Evolutionary conservation across 2,329 filamentous ascomycete species (phyloP).

Genomic region (Paecilomyces formosus): DNA sequence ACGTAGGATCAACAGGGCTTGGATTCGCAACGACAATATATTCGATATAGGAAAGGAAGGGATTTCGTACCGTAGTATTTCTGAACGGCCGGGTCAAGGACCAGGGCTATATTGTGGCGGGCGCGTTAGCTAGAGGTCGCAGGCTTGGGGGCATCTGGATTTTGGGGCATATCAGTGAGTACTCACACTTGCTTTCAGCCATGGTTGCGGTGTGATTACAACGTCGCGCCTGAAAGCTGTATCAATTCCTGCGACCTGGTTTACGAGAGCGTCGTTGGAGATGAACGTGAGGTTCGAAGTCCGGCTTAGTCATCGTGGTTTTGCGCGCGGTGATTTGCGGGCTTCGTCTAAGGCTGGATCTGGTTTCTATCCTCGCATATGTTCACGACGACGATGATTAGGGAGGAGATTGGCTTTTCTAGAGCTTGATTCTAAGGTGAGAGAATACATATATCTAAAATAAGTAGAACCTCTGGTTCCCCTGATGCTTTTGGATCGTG

Average conservation of each 20-base stretch:
- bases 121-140: neutral
- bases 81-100: conserved; percentile 39
- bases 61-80: conserved; percentile 43
- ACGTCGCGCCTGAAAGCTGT: neutral
- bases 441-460: no score
- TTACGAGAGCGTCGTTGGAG: neutral
- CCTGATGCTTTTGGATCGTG: no score
- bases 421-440: no score
- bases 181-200: neutral
- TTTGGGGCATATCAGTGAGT: neutral
- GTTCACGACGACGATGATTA: no score
- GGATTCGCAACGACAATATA: conserved; percentile 4
- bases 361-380: neutral
- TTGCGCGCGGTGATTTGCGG: neutral
- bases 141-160: neutral
- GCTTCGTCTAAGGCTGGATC: neutral
- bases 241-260: neutral
- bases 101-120: conserved; percentile 27
- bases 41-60: conserved; percentile 7
- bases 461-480: no score
- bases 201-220: neutral
- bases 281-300: neutral
- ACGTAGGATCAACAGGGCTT: neutral
- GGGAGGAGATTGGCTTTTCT: no score
- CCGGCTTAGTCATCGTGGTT: neutral